Evolutionary conservation across 371 early-diverging fungal genomes (phyloP).

Genomic region (Mortierella sp.): DNA sequence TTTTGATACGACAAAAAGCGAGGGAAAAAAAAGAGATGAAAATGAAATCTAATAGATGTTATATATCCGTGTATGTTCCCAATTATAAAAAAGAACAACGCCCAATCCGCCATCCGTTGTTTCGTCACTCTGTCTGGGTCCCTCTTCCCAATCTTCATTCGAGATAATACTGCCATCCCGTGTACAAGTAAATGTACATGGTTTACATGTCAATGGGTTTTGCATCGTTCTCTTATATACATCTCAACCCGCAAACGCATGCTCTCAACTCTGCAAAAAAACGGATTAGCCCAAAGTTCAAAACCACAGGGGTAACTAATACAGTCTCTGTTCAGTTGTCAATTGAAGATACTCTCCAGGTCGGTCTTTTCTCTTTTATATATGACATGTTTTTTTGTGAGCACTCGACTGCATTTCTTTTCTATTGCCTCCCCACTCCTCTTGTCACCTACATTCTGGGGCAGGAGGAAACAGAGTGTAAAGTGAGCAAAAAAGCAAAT

Average conservation of each 20-base stretch:
- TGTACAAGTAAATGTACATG: neutral
- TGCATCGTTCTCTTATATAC: neutral
- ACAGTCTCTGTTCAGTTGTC: neutral
- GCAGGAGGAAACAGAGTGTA: no score
- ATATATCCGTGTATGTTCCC: no score
- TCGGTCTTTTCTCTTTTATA: neutral
- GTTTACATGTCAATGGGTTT: neutral
- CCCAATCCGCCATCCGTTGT: neutral
- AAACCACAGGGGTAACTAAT: conserved; percentile 5
- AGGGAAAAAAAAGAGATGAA: neutral
- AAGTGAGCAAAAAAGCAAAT: no score
- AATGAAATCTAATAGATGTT: neutral
- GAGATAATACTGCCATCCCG: no score
- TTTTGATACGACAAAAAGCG: neutral
- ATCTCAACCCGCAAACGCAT: neutral
- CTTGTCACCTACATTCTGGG: no score
- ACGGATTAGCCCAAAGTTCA: neutral
- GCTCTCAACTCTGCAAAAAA: neutral
- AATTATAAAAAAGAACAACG: no score
- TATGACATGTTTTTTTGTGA: neutral
- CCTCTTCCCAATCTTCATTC: neutral
- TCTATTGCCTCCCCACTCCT: neutral
- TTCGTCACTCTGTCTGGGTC: neutral
- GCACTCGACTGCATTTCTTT: no score
- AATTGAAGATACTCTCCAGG: neutral